Base-by-base conservation (phyloP, 495 filamentous ascomycete genomes). In the Amphirosellinia nigrospora region DNA sequence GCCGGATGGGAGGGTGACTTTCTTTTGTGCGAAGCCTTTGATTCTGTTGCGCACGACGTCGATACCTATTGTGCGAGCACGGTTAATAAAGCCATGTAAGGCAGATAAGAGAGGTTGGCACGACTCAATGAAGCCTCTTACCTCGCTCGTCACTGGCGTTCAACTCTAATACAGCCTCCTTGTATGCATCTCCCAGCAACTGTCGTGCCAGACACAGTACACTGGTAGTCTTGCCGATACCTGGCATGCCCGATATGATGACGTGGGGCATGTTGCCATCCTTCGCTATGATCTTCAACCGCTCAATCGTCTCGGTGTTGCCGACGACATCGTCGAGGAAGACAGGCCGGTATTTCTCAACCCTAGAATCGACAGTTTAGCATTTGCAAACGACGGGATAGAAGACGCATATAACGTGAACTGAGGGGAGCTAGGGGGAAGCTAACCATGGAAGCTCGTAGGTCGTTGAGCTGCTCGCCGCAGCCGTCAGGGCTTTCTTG, bases 261-360 rank as follows among this genome's bases (percentile, higher is more conserved):
- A 99, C 85, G 81, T 99, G 96, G 7, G 96, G 96, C 93, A 99
- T 97, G 82, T 99, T 99, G 74, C 96, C 96, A 85, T 99, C 96
- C 80, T 94, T 96, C 21, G 96, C 94, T 73, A 99, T 99, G 73
- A 99, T 98, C 80, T 99, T 98, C 73, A 99, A 84, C 23, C 96
- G 92, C 80, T 98, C 96, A 73, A 99, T 91, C 0, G 96, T 99
- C 79, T 99, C 96, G 15, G 90, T 96, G 78, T 99, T 99, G 70
- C 96, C 96, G 65, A 98, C 96, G 60, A 99, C 89, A 77, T 99
- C 96, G 82, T 98, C 94, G 41, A 99, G 91, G 83, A 94, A 93
- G 61, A 94, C 84, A 0, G 96, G 96, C 50, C 96, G 89, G 82
- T 99, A 99, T 79, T 99, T 99, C 81, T 99, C 96, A 45, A 99